A percentile compares a stretch with the other conserved stretches of the same genome.
Evolutionary conservation across 202 grass and related monocot genomes (phyloP).

Genomic region (Carex arenaria): DNA sequence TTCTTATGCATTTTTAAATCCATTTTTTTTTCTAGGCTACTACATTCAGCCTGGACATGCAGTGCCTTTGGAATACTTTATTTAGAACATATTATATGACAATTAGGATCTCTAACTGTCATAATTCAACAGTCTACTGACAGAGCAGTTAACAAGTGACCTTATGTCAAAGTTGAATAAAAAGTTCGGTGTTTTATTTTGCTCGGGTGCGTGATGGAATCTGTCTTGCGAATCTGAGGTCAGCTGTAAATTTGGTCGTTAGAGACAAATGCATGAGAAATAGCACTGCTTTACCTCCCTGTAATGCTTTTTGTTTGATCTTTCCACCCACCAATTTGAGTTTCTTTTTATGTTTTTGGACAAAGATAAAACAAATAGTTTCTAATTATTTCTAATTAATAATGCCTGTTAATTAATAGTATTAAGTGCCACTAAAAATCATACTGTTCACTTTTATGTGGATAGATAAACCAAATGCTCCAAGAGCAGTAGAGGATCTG

Average conservation of each 20-base stretch:
- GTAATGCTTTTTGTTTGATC: constrained; percentile 3
- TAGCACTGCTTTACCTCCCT: background rate
- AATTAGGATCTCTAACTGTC: background rate
- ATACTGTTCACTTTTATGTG: constrained; percentile 28
- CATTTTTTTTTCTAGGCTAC: background rate
- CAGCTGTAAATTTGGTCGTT: background rate
- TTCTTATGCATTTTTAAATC: background rate
- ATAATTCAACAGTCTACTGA: background rate
- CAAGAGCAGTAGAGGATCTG: constrained; percentile 73
- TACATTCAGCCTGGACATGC: background rate
- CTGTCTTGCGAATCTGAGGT: background rate
- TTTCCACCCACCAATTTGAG: background rate
- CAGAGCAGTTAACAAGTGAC: background rate
- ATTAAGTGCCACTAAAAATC: background rate
- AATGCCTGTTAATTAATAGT: background rate
- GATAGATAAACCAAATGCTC: constrained; percentile 74
- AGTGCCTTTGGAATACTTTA: background rate
- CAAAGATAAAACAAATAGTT: background rate
- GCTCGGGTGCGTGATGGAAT: background rate
- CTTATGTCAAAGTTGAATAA: background rate
- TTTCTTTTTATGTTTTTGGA: constrained; percentile 4
- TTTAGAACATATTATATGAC: background rate
- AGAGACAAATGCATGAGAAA: background rate
- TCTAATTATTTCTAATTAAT: background rate
- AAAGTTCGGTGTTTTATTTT: background rate